Base-by-base conservation (phyloP, 2,329 filamentous ascomycete genomes). In the Xylariaceae sp. region DNA sequence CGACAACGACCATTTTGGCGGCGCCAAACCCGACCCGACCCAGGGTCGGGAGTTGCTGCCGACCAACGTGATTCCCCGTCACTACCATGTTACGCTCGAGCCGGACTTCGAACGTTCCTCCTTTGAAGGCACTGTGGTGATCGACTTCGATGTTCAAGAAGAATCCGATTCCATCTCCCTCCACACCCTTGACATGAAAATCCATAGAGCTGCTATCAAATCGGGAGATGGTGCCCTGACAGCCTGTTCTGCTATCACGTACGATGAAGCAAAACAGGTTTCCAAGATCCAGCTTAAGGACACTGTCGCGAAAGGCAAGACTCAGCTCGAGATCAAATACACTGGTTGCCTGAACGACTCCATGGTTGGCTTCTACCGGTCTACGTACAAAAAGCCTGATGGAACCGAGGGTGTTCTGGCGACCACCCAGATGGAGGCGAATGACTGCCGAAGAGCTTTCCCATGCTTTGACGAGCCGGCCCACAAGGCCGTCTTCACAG, bases 301-400 rank as follows among this genome's bases (percentile, higher is more conserved):
- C 59, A 73, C 71, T 32, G 70, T 97, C 45, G 64, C 78, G 15
- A 83, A 84, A 47, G 88, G 76, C 56, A 89, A 88, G 70, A 86
- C 85, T 14, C 81, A 82, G 65, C 66, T 94, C 46, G 81, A 81
- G 57, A 78, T 88, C 55, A 82, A 76, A 51, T 94, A 88, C 66
- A 83, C 77, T 9, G 87, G 87, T 36, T 75, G 74, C 38, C 69
- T 94, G 48, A 94, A 94, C 62, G 85, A 92, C 64, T 88, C 89
- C 67, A 94, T 97, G 88, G 89, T 89, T 34, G 90, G 90, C 33
- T 97, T 97, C 75, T 97, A 97, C 68, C 81, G 90, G 42, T 95
- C 88, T 2, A 94, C 88, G 5, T 97, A 90, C 73, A 94, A 92
- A 71, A 81, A 79, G 45, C 67, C 77, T 34, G 80, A 92, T 56